phyloP scores from a whole-genome alignment of 106 monocot genomes.

The Dendrobium chrysotoxum region DNA sequence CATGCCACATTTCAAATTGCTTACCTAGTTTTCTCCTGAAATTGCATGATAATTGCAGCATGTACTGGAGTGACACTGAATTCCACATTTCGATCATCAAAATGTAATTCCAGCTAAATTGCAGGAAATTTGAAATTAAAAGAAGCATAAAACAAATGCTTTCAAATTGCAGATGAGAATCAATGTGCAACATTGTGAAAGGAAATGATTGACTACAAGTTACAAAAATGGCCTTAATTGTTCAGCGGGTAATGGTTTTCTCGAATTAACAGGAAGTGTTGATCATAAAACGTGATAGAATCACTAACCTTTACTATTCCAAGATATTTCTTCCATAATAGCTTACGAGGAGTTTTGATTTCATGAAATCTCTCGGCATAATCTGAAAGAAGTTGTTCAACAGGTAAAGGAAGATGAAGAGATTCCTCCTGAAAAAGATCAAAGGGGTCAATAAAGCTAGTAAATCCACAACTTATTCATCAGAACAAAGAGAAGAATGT shows the following conservation, averaged over 20 bases:
- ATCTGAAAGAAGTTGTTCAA: conserved; percentile 80
- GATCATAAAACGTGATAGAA: background rate
- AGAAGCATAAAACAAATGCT: background rate
- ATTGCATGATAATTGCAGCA: conserved; percentile 92
- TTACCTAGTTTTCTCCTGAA: conserved; percentile 89
- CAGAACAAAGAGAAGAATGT: background rate
- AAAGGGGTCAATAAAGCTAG: background rate
- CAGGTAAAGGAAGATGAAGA: conserved; percentile 48
- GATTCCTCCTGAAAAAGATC: conserved; percentile 57
- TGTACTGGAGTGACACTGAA: conserved; percentile 84
- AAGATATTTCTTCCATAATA: conserved; percentile 90
- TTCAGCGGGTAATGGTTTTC: background rate
- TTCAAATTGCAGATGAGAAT: background rate
- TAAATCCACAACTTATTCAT: background rate
- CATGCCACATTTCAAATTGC: background rate
- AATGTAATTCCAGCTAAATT: conserved; percentile 85
- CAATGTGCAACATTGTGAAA: background rate
- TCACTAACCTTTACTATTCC: conserved; percentile 82
- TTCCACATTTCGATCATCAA: conserved; percentile 64
- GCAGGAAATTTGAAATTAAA: conserved; percentile 5
- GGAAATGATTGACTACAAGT: background rate
- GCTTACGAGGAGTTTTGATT: conserved; percentile 90
- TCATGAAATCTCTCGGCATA: conserved; percentile 89
- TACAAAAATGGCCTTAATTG: background rate
- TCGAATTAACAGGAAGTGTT: background rate